These are phyloP conservation scores for Ramaria sp. DNA, from an alignment of 768 basidiomycete species.

Conservation along the genomic window DNA sequence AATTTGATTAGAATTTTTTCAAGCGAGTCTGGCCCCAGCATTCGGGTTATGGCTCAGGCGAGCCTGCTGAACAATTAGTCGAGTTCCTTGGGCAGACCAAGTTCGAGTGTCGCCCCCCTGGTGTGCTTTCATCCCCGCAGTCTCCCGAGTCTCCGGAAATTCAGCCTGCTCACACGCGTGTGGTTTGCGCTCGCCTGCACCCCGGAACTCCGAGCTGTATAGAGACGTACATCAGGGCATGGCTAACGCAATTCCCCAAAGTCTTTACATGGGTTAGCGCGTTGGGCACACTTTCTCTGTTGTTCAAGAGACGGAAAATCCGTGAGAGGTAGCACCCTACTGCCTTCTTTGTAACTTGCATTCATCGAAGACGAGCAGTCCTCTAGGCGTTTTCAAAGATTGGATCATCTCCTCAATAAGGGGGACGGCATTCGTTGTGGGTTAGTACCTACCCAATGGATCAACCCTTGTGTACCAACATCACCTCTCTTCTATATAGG, in stretches of 20 bases:
- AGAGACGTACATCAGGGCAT: not conserved
- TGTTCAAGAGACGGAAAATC: not conserved
- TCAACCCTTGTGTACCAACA: too few species aligned
- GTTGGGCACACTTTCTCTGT: not conserved
- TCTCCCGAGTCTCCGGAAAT: not conserved
- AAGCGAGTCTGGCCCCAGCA: not conserved
- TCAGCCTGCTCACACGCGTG: not conserved
- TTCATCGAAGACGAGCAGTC: not conserved
- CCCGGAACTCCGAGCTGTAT: not conserved
- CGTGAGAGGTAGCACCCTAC: not conserved
- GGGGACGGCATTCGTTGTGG: constrained; percentile 1
- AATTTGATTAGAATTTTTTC: not conserved
- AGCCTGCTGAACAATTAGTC: not conserved
- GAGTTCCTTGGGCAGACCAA: not conserved
- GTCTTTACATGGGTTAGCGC: not conserved
- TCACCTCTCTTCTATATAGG: not conserved
- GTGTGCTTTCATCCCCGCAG: not conserved
- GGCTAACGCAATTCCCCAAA: not conserved
- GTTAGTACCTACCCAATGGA: not conserved
- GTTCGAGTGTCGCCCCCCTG: not conserved
- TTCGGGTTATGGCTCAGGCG: not conserved
- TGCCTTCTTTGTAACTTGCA: not conserved
- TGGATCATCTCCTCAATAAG: not conserved
- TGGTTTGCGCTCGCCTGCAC: constrained; percentile 1
- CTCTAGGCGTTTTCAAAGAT: not conserved